Evolutionary conservation across 2,329 filamentous ascomycete species (phyloP).

Genomic region (Clonostachys byssicola): DNA sequence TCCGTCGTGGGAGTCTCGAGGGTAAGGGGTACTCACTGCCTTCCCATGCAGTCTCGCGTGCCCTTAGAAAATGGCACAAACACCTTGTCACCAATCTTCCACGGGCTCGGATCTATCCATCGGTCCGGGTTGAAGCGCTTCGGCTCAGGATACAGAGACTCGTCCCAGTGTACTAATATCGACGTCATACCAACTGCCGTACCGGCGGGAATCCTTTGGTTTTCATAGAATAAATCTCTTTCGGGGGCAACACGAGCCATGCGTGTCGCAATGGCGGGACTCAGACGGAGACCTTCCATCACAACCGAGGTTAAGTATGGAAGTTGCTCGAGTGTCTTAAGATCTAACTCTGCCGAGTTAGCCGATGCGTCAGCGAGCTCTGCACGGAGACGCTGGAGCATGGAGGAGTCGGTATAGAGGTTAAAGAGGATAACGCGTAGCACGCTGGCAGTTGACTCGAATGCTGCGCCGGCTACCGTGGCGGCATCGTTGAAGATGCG

Average conservation of each 20-base stretch:
- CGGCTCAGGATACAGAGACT: slow-evolving; percentile 64
- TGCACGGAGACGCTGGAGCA: slow-evolving; percentile 8
- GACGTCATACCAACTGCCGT: slow-evolving; percentile 56
- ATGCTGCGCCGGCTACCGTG: slow-evolving; percentile 6
- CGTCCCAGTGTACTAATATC: slow-evolving; percentile 16
- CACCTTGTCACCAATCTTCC: background rate
- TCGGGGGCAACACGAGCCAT: slow-evolving; percentile 55
- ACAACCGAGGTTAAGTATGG: slow-evolving; percentile 6
- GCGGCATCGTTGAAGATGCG: slow-evolving; percentile 7
- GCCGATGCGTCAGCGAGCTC: slow-evolving; percentile 3
- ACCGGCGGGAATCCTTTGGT: slow-evolving; percentile 44
- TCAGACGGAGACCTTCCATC: slow-evolving; percentile 28
- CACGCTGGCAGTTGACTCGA: slow-evolving; percentile 8
- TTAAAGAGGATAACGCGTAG: slow-evolving; percentile 7
- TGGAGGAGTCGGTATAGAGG: slow-evolving; percentile 6
- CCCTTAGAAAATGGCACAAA: slow-evolving; percentile 1
- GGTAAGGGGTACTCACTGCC: background rate
- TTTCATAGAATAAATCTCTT: slow-evolving; percentile 51
- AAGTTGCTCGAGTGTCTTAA: slow-evolving; percentile 29
- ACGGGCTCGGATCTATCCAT: slow-evolving; percentile 57
- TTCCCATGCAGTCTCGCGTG: slow-evolving; percentile 1
- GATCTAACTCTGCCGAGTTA: too few species aligned
- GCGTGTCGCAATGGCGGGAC: slow-evolving; percentile 63
- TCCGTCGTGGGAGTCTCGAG: background rate
- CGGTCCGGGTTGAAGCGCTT: slow-evolving; percentile 76